Conservation (phyloP, 495 filamentous ascomycete genomes). For the Podospora pseudopauciseta region DNA sequence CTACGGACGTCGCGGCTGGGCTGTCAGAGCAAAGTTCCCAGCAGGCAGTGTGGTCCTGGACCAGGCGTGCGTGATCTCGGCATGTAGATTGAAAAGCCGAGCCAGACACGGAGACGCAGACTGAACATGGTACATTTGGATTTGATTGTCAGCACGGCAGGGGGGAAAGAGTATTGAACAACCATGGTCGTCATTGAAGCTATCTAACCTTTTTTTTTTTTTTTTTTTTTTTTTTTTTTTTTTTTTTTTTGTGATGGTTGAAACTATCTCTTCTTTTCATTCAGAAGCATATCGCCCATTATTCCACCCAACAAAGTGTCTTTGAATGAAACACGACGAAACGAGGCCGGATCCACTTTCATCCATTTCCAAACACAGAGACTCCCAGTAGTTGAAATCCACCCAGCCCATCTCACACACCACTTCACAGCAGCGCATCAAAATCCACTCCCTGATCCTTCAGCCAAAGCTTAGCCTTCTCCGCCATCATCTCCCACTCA, state of each 20-base stretch:
- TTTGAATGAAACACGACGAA: not conserved
- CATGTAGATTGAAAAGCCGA: not conserved
- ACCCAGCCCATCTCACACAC: not conserved
- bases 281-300: too few relatives aligned
- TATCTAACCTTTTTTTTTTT: not conserved
- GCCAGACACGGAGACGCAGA: not conserved
- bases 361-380: not conserved
- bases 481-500: slow-evolving; percentile 55
- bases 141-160: not conserved
- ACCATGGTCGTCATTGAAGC: not conserved
- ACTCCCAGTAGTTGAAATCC: not conserved
- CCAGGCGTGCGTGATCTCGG: not conserved
- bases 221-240: not conserved
- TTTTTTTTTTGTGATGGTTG: not conserved
- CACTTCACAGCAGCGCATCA: slow-evolving; percentile 8
- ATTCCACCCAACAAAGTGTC: not conserved
- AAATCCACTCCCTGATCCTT: slow-evolving; percentile 10
- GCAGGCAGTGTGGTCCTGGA: not conserved
- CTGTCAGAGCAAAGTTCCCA: not conserved
- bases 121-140: not conserved
- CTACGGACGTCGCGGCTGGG: not conserved
- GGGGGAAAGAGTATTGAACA: not conserved
- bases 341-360: not conserved
- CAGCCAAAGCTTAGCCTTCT: slow-evolving; percentile 49
- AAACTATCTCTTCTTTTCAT: too few relatives aligned